Evolutionary conservation across 2,329 filamentous ascomycete species (phyloP).

Genomic region (Ambrosiella xylebori): DNA sequence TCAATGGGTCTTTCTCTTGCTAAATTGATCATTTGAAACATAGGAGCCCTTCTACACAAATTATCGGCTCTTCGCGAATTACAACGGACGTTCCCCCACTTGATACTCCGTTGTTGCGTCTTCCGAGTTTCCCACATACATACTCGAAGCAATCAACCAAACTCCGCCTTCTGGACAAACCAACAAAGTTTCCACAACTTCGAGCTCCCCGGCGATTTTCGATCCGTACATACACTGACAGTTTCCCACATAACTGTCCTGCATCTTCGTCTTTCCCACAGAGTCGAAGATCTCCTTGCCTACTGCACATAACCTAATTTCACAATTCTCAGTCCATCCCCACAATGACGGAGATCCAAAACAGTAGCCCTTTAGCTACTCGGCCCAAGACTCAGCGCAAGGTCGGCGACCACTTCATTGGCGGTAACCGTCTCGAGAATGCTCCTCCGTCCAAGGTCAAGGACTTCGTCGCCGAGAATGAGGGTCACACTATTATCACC

Average conservation of each 20-base stretch:
- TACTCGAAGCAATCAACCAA: conserved; percentile 8
- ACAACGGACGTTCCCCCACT: conserved; percentile 12
- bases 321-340: conserved; percentile 11
- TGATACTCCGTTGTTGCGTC: conserved; percentile 9
- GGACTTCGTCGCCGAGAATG: conserved; percentile 80
- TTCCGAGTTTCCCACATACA: conserved; percentile 4
- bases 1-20: conserved; percentile 2
- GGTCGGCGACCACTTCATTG: conserved; percentile 86
- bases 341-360: conserved; percentile 32
- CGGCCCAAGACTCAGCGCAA: conserved; percentile 44
- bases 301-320: conserved; percentile 6
- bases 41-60: not conserved
- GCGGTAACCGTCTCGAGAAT: conserved; percentile 71
- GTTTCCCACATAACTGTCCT: conserved; percentile 3
- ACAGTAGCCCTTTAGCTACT: conserved; percentile 29
- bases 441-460: conserved; percentile 77
- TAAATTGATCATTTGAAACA: not conserved
- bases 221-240: not conserved
- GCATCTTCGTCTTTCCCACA: conserved; percentile 6
- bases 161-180: not conserved
- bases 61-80: conserved; percentile 5
- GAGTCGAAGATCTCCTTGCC: conserved; percentile 3
- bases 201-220: conserved; percentile 1
- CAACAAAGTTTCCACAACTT: conserved; percentile 12
- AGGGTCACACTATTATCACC: conserved; percentile 95